Base-by-base conservation (phyloP, 345 rosid species). In the Brassica napus region DNA sequence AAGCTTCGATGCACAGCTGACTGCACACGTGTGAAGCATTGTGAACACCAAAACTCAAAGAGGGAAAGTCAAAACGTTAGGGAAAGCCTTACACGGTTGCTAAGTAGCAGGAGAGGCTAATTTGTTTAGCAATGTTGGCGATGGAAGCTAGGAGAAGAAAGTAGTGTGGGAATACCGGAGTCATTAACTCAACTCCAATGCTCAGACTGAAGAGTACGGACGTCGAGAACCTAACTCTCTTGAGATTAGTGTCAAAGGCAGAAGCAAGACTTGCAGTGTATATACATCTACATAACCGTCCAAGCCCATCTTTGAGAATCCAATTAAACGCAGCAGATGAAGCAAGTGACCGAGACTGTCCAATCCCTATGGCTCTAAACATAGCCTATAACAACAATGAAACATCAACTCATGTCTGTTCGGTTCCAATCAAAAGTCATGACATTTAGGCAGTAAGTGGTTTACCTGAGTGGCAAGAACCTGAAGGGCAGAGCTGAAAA, bases 381-480 rank as follows among this genome's bases (percentile, higher is more conserved):
- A 94, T 90, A 0, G 97, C 95, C 95, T 91, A 77, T 18, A 58
- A 66, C 37, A 34, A 68, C 55, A 59, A 66, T 1, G 3, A 26
- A 47, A 68, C 16, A 66, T 65, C 1, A 6, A 37, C 47, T 10
- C 47, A 57, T 32, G 4, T n/a, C 11, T 14, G 37, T 54, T n/a
- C 3, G 15, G 6, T 5, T 21, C 47, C 15, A 77, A 37, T 0
- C 58, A 8, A 49, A 44, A 49, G 55, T 18, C 31, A 71, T 47
- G 55, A 47, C 2, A 47, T 44, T 39, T 8, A 39, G 12, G 8
- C 37, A 34, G 37, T 34, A 34, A 37, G 44, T 37, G 44, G n/a
- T 14, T 52, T 69, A 93, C 98, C 92, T 93, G 98, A 82, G 98
- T 93, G 68, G 98, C 98, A 83, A 93, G 92, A 85, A 93, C 97